Evolutionary conservation across 139 green algal species (phyloP), one percentile per base, ranked within the genome.

Genomic region (Monoraphidium neglectum): DNA sequence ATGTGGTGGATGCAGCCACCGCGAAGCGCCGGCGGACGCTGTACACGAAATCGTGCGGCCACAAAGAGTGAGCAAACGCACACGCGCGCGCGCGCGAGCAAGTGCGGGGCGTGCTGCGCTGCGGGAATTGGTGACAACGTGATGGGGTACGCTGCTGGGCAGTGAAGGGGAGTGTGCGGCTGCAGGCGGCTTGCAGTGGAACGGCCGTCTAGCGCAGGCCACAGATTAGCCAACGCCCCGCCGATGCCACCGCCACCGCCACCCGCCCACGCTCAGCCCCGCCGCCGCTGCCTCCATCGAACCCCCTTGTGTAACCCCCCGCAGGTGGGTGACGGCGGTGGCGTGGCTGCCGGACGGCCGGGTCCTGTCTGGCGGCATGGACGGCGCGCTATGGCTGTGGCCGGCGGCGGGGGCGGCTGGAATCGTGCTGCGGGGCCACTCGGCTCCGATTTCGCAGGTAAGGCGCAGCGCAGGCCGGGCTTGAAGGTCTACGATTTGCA

Each of bases 321-420:
- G 35, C 77, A 91, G 84, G 70, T 90, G 90, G 88, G 90, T 94
- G 2, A 91, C 87, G 18, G 82, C 67, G 28, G 86, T 90, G 21
- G 60, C 72, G 18, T 86, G 88, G 81, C 72, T 89, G 30, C 76
- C 86, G 15, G 87, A 91, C 73, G 89, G 89, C 30, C 73, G 74
- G 2, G 76, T 95, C 2, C 70, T 94, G 15, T 93, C 87, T 36
- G 90, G 90, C 10, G 91, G 90, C 40, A 93, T 95, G 88, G 92
- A 97, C 79, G 79, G 74, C 26, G 79, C 81, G 37, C 68, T 97
- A 32, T 95, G 91, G 81, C 71, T 97, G 57, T 97, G 92, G 92
- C 66, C 82, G 2, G 32, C 76, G 8, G 28, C 24, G 0, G 75
- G 84, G 4, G 72, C 51, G 6, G 65, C 77, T 0, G 84, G 84